Base-by-base conservation (phyloP, 2,329 filamentous ascomycete genomes). In the Tympanopsis confertula region DNA sequence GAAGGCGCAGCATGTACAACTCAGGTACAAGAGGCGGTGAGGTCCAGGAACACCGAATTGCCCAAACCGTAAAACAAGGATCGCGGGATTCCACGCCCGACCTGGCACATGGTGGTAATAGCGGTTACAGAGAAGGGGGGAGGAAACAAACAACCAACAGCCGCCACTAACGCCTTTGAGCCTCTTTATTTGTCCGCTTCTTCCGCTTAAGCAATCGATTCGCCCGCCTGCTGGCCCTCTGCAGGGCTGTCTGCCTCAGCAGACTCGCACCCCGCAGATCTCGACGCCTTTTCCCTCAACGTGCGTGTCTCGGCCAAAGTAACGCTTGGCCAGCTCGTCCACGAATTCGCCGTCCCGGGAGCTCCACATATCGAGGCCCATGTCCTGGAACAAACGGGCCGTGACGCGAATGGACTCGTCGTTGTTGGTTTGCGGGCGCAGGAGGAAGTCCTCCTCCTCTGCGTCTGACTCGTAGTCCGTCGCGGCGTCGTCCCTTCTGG, bases 341-440 rank as follows among this genome's bases (percentile, higher is more conserved):
- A 86, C 69, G 50, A 88, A 89, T 3, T 63, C 63, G n/a, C 71
- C 73, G 52, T 89, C 85, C 13, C 65, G 64, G 20, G 69, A 64
- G 51, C 81, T 87, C 83, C 84, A 91, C 1, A 78, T 67, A 48
- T 91, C 85, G 15, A 91, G 66, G 0, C 85, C 85, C 76, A 89
- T 82, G 35, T 68, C 65, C 41, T 74, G 69, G 36, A 89, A 54
- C 39, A 82, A 75, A 19, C 78, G 76, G 45, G 71, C 74, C 43
- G 70, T 71, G 17, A 89, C 61, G 12, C 67, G 63, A 36, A 84
- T 12, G 12, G 35, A 13, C 15, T 19, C 28, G 24, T 33, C n/a
- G n/a, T n/a, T n/a, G n/a, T n/a, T n/a, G n/a, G n/a, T n/a, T n/a
- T n/a, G n/a, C n/a, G n/a, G n/a, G n/a, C n/a, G n/a, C n/a, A n/a